Conservation (phyloP, 1,139 yeast genomes). For the Yamadazyma taylorii region DNA sequence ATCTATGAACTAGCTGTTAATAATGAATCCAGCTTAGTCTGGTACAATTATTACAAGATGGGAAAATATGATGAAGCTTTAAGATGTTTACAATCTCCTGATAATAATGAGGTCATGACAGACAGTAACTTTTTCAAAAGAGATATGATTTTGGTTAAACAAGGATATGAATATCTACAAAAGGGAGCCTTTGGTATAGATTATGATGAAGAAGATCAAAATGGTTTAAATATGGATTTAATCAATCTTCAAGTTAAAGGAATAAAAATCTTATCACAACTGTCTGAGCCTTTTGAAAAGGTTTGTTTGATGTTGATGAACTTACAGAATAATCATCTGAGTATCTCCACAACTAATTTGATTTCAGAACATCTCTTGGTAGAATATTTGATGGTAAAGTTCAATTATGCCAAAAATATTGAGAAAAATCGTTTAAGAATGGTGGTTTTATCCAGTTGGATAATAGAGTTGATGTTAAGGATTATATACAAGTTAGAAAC, state of each 20-base stretch:
- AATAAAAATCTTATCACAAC: conserved; percentile 61
- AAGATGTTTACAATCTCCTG: conserved; percentile 29
- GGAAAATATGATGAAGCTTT: conserved; percentile 72
- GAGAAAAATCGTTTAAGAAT: conserved; percentile 51
- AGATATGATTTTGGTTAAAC: conserved; percentile 59
- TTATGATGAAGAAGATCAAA: conserved; percentile 13
- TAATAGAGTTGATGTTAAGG: conserved; percentile 58
- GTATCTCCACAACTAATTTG: conserved; percentile 8
- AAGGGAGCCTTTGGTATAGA: conserved; percentile 43
- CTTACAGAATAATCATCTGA: conserved; percentile 15
- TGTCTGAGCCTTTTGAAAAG: conserved; percentile 70
- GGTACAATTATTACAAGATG: conserved; percentile 68
- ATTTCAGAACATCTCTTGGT: conserved; percentile 41
- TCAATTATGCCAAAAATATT: conserved; percentile 32
- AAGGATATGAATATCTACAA: conserved; percentile 60
- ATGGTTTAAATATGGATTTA: conserved; percentile 16
- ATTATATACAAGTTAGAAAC: conserved; percentile 22
- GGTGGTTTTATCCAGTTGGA: conserved; percentile 76
- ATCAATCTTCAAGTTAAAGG: conserved; percentile 47
- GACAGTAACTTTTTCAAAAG: conserved; percentile 18
- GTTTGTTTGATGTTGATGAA: conserved; percentile 66
- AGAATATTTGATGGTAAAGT: conserved; percentile 57
- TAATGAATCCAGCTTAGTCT: conserved; percentile 71
- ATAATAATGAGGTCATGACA: conserved; percentile 4
- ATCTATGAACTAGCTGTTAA: conserved; percentile 55